Conservation (phyloP, 768 basidiomycete genomes). For the Leccinum uliginosum region DNA sequence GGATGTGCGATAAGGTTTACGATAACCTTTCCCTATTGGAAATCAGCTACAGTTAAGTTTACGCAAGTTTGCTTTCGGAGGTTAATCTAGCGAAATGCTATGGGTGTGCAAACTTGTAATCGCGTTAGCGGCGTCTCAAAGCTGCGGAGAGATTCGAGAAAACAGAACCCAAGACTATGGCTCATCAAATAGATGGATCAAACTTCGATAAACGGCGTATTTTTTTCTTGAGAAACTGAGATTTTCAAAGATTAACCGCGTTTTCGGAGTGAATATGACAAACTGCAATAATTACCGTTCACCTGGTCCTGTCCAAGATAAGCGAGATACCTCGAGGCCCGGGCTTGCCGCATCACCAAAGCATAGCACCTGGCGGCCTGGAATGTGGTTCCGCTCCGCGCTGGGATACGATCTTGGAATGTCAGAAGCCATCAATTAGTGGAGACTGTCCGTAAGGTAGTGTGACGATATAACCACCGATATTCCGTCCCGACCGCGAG, state of each 20-base stretch:
- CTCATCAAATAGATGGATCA: conserved; percentile 22
- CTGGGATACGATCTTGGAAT: neutral
- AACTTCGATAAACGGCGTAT: conserved; percentile 15
- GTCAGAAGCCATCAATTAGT: conserved; percentile 4
- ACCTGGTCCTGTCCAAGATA: neutral
- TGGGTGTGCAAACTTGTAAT: conserved; percentile 7
- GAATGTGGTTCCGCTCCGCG: conserved; percentile 13
- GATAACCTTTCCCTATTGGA: conserved; percentile 32
- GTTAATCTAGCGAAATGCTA: conserved; percentile 12
- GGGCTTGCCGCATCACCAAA: conserved; percentile 1
- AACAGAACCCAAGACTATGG: conserved; percentile 11
- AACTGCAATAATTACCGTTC: conserved; percentile 1
- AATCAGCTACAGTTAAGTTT: conserved; percentile 19
- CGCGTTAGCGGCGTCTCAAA: conserved; percentile 10
- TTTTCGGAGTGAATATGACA: conserved; percentile 10
- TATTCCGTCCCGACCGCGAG: conserved; percentile 21
- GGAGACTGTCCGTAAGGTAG: conserved; percentile 3
- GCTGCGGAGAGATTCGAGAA: conserved; percentile 13
- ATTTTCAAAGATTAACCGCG: conserved; percentile 25
- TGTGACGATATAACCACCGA: conserved; percentile 15
- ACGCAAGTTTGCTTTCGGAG: conserved; percentile 14
- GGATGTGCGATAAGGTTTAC: conserved; percentile 31
- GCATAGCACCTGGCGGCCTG: conserved; percentile 3
- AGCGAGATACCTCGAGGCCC: neutral
- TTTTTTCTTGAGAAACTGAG: conserved; percentile 14